Conservation (phyloP, 805 yeast species). For the Cyberlindnera japonica region DNA sequence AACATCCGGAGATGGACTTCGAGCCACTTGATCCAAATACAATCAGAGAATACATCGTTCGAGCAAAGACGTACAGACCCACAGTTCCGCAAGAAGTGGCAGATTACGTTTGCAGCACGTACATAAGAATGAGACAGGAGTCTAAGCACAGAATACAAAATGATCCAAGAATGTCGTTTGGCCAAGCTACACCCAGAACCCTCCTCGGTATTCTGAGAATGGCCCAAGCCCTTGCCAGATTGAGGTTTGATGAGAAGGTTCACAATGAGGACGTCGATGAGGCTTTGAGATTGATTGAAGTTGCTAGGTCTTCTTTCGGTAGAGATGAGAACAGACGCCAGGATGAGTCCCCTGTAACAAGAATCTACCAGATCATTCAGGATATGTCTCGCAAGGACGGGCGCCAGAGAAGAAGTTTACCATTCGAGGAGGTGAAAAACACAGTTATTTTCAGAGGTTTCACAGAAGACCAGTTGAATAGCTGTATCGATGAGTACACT, state of each 20-base stretch:
- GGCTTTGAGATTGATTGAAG: constrained; percentile 81
- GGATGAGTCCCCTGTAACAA: constrained; percentile 66
- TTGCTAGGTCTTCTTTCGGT: constrained; percentile 75
- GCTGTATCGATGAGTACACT: constrained; percentile 72
- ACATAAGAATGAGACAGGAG: constrained; percentile 90
- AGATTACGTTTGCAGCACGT: constrained; percentile 79
- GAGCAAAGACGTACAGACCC: constrained; percentile 84
- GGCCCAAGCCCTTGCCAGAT: constrained; percentile 91
- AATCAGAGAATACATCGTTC: constrained; percentile 82
- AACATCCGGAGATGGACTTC: constrained; percentile 73
- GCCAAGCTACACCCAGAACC: constrained; percentile 95
- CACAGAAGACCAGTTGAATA: constrained; percentile 72
- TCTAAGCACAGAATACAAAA: constrained; percentile 71
- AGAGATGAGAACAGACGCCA: constrained; percentile 47
- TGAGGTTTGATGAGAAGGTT: constrained; percentile 75
- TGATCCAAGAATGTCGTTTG: constrained; percentile 65
- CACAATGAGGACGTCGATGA: constrained; percentile 86
- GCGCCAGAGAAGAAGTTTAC: constrained; percentile 31
- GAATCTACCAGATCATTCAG: constrained; percentile 68
- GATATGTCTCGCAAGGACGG: constrained; percentile 44
- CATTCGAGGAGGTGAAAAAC: constrained; percentile 50
- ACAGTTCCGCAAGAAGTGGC: constrained; percentile 79
- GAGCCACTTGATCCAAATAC: constrained; percentile 75
- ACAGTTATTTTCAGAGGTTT: constrained; percentile 77
- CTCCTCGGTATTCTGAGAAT: constrained; percentile 85